Evolutionary conservation across 345 rosid species (phyloP).

Genomic region (Brassica juncea): DNA sequence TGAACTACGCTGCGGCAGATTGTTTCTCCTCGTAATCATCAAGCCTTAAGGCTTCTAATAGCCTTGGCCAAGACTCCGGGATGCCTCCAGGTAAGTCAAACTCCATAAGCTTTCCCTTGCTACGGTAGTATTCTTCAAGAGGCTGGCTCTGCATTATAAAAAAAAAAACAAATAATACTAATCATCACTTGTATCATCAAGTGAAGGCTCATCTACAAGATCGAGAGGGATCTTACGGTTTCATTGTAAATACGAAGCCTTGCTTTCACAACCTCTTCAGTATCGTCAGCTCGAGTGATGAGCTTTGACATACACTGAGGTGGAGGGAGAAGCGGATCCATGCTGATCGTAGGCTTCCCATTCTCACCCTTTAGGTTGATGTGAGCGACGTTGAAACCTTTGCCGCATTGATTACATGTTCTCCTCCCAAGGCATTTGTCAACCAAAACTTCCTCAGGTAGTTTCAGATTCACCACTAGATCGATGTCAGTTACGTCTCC

Average conservation of each 20-base stretch:
- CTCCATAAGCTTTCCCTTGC: slow-evolving; percentile 71
- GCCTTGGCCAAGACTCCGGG: slow-evolving; percentile 95
- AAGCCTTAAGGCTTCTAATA: slow-evolving; percentile 82
- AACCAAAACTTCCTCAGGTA: slow-evolving; percentile 73
- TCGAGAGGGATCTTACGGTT: slow-evolving; percentile 45
- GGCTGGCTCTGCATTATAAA: slow-evolving; percentile 73
- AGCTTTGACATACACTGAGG: slow-evolving; percentile 76
- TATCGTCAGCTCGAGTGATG: slow-evolving; percentile 83
- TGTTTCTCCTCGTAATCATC: slow-evolving; percentile 74
- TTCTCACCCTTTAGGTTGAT: slow-evolving; percentile 71
- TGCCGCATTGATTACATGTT: slow-evolving; percentile 80
- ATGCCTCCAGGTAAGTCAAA: slow-evolving; percentile 92
- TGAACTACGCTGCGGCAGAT: slow-evolving; percentile 63
- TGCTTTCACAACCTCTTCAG: slow-evolving; percentile 86
- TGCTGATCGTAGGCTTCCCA: slow-evolving; percentile 73
- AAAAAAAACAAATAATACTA: background rate
- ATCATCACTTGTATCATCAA: background rate
- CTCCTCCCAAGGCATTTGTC: slow-evolving; percentile 96
- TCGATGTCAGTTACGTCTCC: slow-evolving; percentile 78
- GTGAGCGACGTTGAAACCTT: slow-evolving; percentile 70
- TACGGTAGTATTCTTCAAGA: slow-evolving; percentile 77
- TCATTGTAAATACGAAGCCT: slow-evolving; percentile 77
- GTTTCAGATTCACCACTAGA: slow-evolving; percentile 85
- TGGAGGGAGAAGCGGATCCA: slow-evolving; percentile 98
- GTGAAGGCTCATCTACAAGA: background rate